Evolutionary conservation across 1,284 basidiomycete species (phyloP).

Genomic region (Testicularia cyperi): DNA sequence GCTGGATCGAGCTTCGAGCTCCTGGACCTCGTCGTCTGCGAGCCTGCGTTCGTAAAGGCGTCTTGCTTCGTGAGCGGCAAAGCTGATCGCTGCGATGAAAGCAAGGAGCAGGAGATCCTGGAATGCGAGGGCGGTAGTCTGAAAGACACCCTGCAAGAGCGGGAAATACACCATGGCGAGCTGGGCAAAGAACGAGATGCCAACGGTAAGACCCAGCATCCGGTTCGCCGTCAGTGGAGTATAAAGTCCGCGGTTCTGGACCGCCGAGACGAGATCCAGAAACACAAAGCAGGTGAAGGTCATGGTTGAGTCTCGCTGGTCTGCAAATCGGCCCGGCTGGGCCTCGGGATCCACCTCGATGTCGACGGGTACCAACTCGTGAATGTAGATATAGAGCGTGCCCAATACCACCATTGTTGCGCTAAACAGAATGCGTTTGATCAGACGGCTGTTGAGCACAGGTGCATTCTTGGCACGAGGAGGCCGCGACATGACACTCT

Average conservation of each 20-base stretch:
- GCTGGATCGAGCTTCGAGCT: background rate
- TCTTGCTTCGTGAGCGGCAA: slow-evolving; percentile 76
- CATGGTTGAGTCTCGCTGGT: slow-evolving; percentile 40
- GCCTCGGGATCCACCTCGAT: slow-evolving; percentile 5
- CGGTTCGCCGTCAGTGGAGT: slow-evolving; percentile 65
- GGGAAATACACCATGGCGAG: slow-evolving; percentile 86
- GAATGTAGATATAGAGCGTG: slow-evolving; percentile 80
- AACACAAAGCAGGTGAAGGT: slow-evolving; percentile 97
- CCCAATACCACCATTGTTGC: slow-evolving; percentile 86
- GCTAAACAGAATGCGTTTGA: slow-evolving; percentile 82
- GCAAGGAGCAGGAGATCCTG: slow-evolving; percentile 75
- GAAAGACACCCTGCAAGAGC: slow-evolving; percentile 86
- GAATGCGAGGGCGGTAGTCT: slow-evolving; percentile 76
- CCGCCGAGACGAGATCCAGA: slow-evolving; percentile 88
- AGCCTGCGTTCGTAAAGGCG: slow-evolving; percentile 69
- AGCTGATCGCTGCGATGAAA: slow-evolving; percentile 70
- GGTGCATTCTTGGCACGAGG: slow-evolving; percentile 85
- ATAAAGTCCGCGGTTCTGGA: slow-evolving; percentile 79
- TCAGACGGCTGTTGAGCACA: slow-evolving; percentile 74
- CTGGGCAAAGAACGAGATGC: slow-evolving; percentile 78
- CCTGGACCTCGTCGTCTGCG: slow-evolving; percentile 11
- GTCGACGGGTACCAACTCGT: slow-evolving; percentile 64
- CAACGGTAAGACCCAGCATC: slow-evolving; percentile 85
- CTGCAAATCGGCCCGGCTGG: slow-evolving; percentile 1
- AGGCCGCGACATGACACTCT: slow-evolving; percentile 76